Evolutionary conservation across 805 yeast species (phyloP), one percentile per base, ranked within the genome.

Genomic region (Pichia rugopelliculosa): DNA sequence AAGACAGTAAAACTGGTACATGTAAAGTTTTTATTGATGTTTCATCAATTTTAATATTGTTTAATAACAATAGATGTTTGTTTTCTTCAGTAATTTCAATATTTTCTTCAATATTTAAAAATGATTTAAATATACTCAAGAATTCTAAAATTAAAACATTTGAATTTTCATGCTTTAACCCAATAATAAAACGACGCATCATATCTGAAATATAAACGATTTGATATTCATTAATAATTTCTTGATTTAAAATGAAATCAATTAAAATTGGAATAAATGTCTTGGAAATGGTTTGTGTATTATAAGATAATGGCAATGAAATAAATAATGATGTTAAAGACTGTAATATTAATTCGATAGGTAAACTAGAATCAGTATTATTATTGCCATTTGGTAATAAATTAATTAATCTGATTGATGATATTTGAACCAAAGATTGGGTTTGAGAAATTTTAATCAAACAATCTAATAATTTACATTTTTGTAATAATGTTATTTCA

Each of bases 371-470:
- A 10, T 46, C 26, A 17, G 39, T 30, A n/a, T 12, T 4, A 23
- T 26, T 12, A 20, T 26, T 12, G 15, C 11, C 36, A 25, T 27
- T 40, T 27, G 45, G 30, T 13, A 49, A 30, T 23, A 44, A 41
- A 25, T 45, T 48, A 8, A 50, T 34, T 17, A 53, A 25, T 38
- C 56, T 48, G 26, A 53, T 42, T 11, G 48, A 41, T 1, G 47
- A 12, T 1, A 46, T 34, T 24, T 50, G 42, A 23, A 50, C 36
- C 22, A 53, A 39, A 5, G 53, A 53, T 10, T 34, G 26, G 5
- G 53, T 45, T 34, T 39, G 40, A 9, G 50, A 18, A 22, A 48
- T 22, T 33, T 42, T 27, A 15, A 47, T 30, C 36, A 39, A 39
- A 42, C 42, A 45, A 43, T 48, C 22, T 3, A 48, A 20, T 26